phyloP scores from a whole-genome alignment of 495 filamentous ascomycete genomes.

The Apodospora peruviana region DNA sequence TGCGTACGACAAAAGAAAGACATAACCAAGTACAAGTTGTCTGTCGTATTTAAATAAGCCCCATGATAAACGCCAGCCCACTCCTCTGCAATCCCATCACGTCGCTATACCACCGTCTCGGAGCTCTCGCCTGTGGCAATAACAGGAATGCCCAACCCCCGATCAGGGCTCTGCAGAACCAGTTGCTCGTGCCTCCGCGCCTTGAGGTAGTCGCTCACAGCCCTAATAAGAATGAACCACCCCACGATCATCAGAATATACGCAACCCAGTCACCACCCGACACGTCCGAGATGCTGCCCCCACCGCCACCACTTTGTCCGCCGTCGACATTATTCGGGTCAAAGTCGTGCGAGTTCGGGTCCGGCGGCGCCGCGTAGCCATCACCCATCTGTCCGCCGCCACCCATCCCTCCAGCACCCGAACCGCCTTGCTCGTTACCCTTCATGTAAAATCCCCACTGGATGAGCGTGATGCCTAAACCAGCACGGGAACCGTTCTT shows the following conservation, averaged over 20 bases:
- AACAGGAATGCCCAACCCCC: conserved; percentile 78
- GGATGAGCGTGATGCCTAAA: conserved; percentile 91
- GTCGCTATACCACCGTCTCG: conserved; percentile 72
- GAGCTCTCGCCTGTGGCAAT: conserved; percentile 82
- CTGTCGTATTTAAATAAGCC: no score
- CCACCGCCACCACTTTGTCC: conserved; percentile 22
- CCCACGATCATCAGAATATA: conserved; percentile 95
- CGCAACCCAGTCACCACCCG: conserved; percentile 79
- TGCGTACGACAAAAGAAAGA: no score
- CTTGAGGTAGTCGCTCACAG: conserved; percentile 80
- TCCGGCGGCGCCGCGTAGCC: conserved; percentile 64
- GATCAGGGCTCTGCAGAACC: conserved; percentile 88
- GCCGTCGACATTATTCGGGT: conserved; percentile 57
- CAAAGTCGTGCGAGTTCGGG: conserved; percentile 86
- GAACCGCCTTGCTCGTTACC: conserved; percentile 15
- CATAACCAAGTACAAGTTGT: no score
- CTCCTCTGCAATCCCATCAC: not conserved
- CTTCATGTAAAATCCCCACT: conserved; percentile 95
- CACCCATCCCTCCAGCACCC: conserved; percentile 37
- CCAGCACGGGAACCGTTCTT: conserved; percentile 95
- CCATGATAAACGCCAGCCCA: not conserved
- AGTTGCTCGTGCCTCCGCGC: conserved; percentile 87
- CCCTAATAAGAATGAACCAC: conserved; percentile 92
- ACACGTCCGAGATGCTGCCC: conserved; percentile 46
- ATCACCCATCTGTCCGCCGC: conserved; percentile 42